These are phyloP conservation scores for Oenanthe sinensis DNA, from an alignment of 129 eudicot genomes.

Conservation along the genomic window DNA sequence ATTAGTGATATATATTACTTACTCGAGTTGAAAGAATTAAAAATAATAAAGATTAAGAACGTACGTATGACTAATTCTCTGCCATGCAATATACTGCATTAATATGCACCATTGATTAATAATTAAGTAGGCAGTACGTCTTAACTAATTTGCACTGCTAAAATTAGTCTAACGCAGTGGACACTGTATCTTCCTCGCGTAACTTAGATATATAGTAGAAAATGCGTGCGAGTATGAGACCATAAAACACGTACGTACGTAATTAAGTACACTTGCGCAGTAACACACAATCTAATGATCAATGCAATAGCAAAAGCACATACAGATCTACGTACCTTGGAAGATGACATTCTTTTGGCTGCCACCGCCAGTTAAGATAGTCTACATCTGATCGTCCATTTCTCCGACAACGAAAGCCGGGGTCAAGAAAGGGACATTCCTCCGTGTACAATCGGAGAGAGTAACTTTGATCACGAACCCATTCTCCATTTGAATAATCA, in stretches of 20 bases:
- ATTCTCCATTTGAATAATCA: conserved; percentile 57
- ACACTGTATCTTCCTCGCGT: too few relatives aligned
- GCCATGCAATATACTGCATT: too few relatives aligned
- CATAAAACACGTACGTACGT: too few relatives aligned
- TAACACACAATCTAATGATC: background rate
- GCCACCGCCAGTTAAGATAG: conserved; percentile 80
- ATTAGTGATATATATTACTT: too few relatives aligned
- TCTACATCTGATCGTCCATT: conserved; percentile 52
- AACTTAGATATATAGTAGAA: too few relatives aligned
- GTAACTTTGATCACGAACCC: conserved; percentile 62
- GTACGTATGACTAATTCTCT: background rate
- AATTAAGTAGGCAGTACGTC: too few relatives aligned
- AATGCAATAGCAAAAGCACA: background rate
- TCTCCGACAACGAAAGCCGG: conserved; percentile 64
- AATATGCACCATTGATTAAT: too few relatives aligned
- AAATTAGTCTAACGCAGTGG: too few relatives aligned
- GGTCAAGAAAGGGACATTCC: conserved; percentile 75
- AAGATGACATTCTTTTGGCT: conserved; percentile 57
- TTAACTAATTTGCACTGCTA: too few relatives aligned
- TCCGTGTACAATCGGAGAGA: conserved; percentile 37
- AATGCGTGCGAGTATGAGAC: too few relatives aligned
- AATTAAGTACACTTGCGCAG: too few relatives aligned
- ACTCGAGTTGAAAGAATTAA: too few relatives aligned
- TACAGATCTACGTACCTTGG: conserved; percentile 32
- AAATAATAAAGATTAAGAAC: background rate